Percentiles rank a stretch among this genome's conserved stretches.
Evolutionary conservation across 345 rosid species (phyloP).

Genomic region (Corchorus olitorius): DNA sequence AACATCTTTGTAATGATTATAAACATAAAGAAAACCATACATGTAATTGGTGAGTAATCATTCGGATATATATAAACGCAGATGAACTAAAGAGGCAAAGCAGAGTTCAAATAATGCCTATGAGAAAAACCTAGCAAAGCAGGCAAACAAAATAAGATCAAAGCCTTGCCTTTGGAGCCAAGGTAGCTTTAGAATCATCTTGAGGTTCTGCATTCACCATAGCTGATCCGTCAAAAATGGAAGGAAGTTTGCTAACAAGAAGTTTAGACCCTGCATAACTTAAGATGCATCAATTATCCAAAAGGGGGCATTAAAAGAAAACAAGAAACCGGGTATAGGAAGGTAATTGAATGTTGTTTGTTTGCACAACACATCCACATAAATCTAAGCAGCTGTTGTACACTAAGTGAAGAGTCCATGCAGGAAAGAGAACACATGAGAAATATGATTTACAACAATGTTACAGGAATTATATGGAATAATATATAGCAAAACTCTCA

Average conservation of each 20-base stretch:
- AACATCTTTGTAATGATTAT: neutral
- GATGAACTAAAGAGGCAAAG: neutral
- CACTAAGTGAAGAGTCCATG: neutral
- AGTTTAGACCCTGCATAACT: constrained; percentile 73
- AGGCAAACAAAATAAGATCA: neutral
- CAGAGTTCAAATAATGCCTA: neutral
- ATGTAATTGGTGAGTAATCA: neutral
- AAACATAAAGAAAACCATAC: neutral
- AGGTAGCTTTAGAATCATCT: constrained; percentile 83
- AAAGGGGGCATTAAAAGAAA: neutral
- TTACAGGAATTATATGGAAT: neutral
- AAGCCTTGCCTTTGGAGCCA: constrained; percentile 79
- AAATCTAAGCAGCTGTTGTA: constrained; percentile 9
- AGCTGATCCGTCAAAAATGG: constrained; percentile 78
- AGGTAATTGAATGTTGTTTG: neutral
- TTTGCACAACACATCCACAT: neutral
- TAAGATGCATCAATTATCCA: constrained; percentile 5
- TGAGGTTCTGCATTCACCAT: constrained; percentile 70
- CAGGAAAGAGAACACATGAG: neutral
- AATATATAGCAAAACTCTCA: neutral
- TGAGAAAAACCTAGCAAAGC: neutral
- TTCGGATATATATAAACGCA: neutral
- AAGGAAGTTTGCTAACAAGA: constrained; percentile 72
- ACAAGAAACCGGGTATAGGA: neutral
- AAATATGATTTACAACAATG: neutral